Evolutionary conservation across 805 yeast genomes (phyloP).

Genomic region (Hanseniaspora meyeri): DNA sequence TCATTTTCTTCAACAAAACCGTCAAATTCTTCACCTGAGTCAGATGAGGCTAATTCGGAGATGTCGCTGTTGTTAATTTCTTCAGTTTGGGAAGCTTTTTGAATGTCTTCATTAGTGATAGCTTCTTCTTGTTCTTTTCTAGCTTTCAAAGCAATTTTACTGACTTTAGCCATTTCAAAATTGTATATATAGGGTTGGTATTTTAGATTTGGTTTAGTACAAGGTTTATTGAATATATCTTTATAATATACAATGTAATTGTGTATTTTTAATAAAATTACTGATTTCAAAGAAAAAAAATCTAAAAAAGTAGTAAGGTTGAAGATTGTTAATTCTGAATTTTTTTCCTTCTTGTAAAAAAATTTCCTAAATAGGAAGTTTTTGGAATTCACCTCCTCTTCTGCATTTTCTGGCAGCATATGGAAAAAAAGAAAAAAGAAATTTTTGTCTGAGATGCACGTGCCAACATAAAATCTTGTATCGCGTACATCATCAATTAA

Average conservation of each 20-base stretch:
- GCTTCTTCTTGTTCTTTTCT: constrained; percentile 14
- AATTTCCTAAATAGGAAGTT: not conserved
- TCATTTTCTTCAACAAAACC: constrained; percentile 11
- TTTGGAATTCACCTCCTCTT: not conserved
- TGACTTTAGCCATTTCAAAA: constrained; percentile 7
- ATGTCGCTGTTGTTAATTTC: constrained; percentile 15
- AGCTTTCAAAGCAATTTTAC: constrained; percentile 9
- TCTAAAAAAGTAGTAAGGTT: not conserved
- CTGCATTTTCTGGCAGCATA: not conserved
- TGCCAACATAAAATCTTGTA: not conserved
- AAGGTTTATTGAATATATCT: not conserved
- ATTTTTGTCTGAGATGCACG: not conserved
- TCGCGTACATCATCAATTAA: too few relatives aligned
- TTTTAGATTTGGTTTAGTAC: not conserved
- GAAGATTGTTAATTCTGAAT: not conserved
- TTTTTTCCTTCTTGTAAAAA: not conserved
- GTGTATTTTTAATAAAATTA: too few relatives aligned
- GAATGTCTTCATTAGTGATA: constrained; percentile 16
- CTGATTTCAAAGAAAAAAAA: not conserved
- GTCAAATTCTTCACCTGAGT: constrained; percentile 16
- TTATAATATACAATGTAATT: too few relatives aligned
- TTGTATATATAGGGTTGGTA: not conserved
- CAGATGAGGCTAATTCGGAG: constrained; percentile 7
- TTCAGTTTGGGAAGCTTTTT: constrained; percentile 7
- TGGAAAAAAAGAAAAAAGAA: not conserved